phyloP scores from a whole-genome alignment of 192 early-diverging fungal species.

The Umbelopsis sp. region DNA sequence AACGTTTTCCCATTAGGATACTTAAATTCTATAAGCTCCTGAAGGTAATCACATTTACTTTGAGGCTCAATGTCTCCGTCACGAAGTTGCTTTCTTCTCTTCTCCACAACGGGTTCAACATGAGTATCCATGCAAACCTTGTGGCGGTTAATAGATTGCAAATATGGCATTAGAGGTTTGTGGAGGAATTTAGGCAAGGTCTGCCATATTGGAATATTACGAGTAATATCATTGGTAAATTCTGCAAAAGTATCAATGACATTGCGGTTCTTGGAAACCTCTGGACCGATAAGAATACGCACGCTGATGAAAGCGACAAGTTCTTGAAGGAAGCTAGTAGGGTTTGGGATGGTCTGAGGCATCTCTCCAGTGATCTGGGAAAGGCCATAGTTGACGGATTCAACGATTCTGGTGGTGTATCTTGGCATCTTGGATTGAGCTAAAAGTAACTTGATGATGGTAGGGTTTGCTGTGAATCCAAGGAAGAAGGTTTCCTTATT shows the following conservation, averaged over 20 bases:
- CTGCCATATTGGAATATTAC: slow-evolving; percentile 20
- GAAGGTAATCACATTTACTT: slow-evolving; percentile 15
- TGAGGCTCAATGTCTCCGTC: not conserved
- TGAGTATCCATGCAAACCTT: slow-evolving; percentile 11
- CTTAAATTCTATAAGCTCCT: slow-evolving; percentile 19
- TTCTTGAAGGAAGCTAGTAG: slow-evolving; percentile 13
- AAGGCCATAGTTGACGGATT: slow-evolving; percentile 6
- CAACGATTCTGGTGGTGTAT: slow-evolving; percentile 6
- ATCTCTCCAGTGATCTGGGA: not conserved
- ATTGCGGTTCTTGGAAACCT: slow-evolving; percentile 15
- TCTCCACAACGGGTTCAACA: not conserved
- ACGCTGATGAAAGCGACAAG: slow-evolving; percentile 35
- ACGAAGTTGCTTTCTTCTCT: not conserved
- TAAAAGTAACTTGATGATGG: slow-evolving; percentile 9
- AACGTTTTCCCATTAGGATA: slow-evolving; percentile 19
- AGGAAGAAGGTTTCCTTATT: slow-evolving; percentile 18
- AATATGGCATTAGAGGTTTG: slow-evolving; percentile 15
- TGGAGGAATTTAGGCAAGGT: slow-evolving; percentile 19
- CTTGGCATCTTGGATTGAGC: slow-evolving; percentile 10
- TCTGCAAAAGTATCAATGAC: slow-evolving; percentile 29
- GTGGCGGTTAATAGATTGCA: slow-evolving; percentile 15
- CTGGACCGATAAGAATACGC: slow-evolving; percentile 23
- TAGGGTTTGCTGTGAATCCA: slow-evolving; percentile 25
- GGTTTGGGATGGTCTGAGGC: not conserved
- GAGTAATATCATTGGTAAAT: slow-evolving; percentile 28